Evolutionary conservation across 2,329 filamentous ascomycete species (phyloP).

Genomic region (Cladosporium phlei): DNA sequence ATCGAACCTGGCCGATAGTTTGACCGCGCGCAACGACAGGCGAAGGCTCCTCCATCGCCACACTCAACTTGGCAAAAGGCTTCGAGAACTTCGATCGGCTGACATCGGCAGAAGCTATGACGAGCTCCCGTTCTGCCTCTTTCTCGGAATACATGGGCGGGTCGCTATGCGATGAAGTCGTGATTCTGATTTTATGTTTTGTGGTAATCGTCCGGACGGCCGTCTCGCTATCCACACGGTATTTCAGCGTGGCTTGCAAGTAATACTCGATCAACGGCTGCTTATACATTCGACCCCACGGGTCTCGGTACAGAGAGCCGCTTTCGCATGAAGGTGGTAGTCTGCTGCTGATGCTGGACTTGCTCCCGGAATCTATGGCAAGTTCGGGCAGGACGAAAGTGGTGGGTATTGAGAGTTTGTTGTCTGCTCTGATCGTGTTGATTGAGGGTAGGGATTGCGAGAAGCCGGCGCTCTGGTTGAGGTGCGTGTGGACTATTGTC

Average conservation of each 20-base stretch:
- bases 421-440: neutral
- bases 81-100: conserved; percentile 1
- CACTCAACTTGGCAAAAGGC: neutral
- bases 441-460: neutral
- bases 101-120: neutral
- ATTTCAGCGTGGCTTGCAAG: neutral
- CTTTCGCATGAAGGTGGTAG: conserved; percentile 4
- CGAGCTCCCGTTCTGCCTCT: neutral
- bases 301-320: conserved; percentile 2
- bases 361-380: neutral
- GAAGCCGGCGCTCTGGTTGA: neutral
- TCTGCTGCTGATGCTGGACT: neutral
- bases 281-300: conserved; percentile 6
- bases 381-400: conserved; percentile 4
- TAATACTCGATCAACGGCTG: conserved; percentile 6
- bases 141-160: conserved; percentile 2
- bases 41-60: conserved; percentile 2
- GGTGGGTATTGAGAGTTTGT: neutral
- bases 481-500: conserved; percentile 7
- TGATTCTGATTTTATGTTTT: neutral
- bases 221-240: conserved; percentile 1
- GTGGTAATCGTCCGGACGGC: neutral
- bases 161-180: neutral
- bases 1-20: neutral
- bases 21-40: neutral